Evolutionary conservation across 306 rosid species (phyloP).

Genomic region (Albizia julibrissin): DNA sequence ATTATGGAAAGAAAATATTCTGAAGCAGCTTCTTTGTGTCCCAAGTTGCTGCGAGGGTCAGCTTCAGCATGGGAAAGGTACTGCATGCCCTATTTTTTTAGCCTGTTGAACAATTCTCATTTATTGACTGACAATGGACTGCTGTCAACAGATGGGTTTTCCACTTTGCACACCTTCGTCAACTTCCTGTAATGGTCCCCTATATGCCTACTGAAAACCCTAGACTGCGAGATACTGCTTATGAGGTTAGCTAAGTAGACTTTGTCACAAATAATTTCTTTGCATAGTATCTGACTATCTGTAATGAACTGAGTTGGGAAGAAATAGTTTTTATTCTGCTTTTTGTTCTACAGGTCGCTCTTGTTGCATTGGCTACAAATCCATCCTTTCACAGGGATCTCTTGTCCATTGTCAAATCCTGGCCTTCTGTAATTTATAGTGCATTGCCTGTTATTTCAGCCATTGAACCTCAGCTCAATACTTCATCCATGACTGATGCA

Average conservation of each 20-base stretch:
- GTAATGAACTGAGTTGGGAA: conserved; percentile 18
- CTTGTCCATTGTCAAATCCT: conserved; percentile 70
- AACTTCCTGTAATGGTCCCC: conserved; percentile 92
- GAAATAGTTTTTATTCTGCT: conserved; percentile 23
- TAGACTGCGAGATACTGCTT: conserved; percentile 88
- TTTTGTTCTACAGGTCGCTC: conserved; percentile 77
- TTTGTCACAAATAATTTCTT: conserved; percentile 12
- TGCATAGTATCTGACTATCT: conserved; percentile 6
- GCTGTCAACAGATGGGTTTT: conserved; percentile 85
- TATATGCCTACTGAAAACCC: conserved; percentile 87
- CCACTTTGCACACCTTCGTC: conserved; percentile 98
- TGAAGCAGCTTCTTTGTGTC: conserved; percentile 92
- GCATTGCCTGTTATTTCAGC: conserved; percentile 86
- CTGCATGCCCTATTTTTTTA: conserved; percentile 20
- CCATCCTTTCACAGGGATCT: conserved; percentile 84
- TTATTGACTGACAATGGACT: conserved; percentile 37
- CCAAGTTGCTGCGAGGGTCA: conserved; percentile 86
- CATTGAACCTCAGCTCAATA: conserved; percentile 89
- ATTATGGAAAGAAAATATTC: conserved; percentile 95
- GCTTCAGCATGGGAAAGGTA: conserved; percentile 99
- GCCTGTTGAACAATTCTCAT: conserved; percentile 16
- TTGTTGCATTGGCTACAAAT: conserved; percentile 91
- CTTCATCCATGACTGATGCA: conserved; percentile 79
- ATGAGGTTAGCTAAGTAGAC: conserved; percentile 69
- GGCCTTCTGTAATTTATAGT: conserved; percentile 86